These are phyloP conservation scores for Aspergillus sp. DNA, from an alignment of 2,329 filamentous ascomycete genomes.

Conservation along the genomic window DNA sequence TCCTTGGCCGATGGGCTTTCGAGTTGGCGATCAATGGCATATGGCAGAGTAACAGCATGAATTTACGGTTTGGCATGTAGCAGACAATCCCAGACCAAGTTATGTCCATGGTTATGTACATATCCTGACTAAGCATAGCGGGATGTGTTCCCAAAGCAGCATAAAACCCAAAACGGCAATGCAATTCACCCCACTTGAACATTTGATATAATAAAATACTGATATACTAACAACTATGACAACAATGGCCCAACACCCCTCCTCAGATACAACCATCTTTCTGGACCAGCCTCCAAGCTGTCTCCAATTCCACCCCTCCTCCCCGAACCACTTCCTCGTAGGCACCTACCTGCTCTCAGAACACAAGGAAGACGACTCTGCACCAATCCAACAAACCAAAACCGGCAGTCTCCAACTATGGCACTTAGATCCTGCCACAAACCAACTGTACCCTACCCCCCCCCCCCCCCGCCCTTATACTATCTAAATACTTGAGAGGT, in stretches of 20 bases:
- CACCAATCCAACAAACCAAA: conserved; percentile 58
- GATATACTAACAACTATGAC: background rate
- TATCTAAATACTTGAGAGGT: background rate
- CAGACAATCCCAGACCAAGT: no score
- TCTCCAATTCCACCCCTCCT: conserved; percentile 44
- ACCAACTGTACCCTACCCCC: conserved; percentile 28
- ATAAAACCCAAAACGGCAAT: background rate
- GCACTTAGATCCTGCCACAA: conserved; percentile 45
- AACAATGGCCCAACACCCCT: conserved; percentile 27
- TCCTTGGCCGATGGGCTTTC: conserved; percentile 47
- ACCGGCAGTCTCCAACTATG: conserved; percentile 75
- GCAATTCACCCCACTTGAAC: background rate
- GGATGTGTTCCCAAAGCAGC: background rate
- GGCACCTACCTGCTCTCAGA: conserved; percentile 76
- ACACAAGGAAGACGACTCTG: conserved; percentile 27
- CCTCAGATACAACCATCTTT: conserved; percentile 38
- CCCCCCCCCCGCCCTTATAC: no score
- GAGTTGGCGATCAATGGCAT: conserved; percentile 33
- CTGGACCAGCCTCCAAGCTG: conserved; percentile 49
- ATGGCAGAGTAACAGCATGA: no score
- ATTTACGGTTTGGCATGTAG: no score
- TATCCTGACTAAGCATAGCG: background rate
- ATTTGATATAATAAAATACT: no score
- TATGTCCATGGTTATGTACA: background rate
- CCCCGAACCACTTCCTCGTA: conserved; percentile 70